A percentile compares a stretch with the other conserved stretches of the same genome.
phyloP scores from a whole-genome alignment of 495 filamentous ascomycete species.

The Aspergillus ostianus region DNA sequence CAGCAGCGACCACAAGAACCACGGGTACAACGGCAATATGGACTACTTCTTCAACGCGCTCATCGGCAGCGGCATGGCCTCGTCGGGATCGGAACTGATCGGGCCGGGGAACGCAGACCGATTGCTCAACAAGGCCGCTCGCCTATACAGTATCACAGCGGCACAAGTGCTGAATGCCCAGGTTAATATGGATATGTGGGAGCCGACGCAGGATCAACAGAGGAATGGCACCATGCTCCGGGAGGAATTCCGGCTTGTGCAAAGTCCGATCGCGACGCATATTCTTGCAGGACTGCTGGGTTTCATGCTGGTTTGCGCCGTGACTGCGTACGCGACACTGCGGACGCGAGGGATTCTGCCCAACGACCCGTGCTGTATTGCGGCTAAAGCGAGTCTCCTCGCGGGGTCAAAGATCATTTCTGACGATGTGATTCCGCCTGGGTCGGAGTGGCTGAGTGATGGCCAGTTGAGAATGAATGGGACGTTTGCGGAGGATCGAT shows the following conservation, averaged over 20 bases:
- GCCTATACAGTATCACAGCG: neutral
- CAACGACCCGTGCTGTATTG: conserved; percentile 1
- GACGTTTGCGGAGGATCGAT: neutral
- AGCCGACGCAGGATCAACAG: neutral
- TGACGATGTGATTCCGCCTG: neutral
- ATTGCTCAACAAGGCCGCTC: neutral
- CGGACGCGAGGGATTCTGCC: neutral
- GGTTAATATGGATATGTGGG: neutral
- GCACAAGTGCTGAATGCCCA: neutral
- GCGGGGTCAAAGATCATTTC: neutral
- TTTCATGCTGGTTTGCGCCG: neutral
- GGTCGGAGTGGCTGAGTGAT: neutral
- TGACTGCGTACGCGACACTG: neutral
- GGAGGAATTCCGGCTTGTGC: neutral
- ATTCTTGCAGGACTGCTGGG: neutral
- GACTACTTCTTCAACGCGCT: neutral
- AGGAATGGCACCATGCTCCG: neutral
- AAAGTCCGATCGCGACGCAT: neutral
- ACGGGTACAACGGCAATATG: neutral
- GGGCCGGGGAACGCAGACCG: neutral
- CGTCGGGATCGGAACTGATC: neutral
- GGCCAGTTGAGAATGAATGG: neutral
- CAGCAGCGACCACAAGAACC: neutral
- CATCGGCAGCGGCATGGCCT: neutral
- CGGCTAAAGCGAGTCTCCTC: neutral